Evolutionary conservation across 2,329 filamentous ascomycete genomes (phyloP).

Genomic region (Graphiopsis chlorocephala): DNA sequence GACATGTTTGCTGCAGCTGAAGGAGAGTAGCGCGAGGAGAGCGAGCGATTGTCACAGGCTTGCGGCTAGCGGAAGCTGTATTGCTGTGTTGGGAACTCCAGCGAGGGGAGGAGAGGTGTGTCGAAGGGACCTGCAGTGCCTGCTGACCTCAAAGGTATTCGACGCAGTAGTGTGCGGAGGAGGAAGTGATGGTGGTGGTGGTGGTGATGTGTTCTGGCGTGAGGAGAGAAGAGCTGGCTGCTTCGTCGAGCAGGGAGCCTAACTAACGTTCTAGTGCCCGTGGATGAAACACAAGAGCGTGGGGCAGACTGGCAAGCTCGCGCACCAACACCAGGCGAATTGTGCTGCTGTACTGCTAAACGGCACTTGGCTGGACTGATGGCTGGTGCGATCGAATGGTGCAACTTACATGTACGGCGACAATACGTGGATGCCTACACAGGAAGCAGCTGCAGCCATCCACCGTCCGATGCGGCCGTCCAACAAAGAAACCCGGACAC

Average conservation of each 20-base stretch:
- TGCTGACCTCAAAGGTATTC: constrained; percentile 77
- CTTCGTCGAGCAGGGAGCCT: not conserved
- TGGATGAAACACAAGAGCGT: not conserved
- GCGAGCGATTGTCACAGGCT: constrained; percentile 4
- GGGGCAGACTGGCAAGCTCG: not conserved
- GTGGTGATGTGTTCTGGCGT: not conserved
- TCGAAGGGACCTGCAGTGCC: constrained; percentile 71
- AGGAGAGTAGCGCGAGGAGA: not conserved
- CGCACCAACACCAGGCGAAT: not conserved
- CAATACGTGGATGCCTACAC: not conserved
- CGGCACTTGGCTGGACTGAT: not conserved
- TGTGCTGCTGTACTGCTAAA: not conserved
- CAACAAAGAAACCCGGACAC: not conserved
- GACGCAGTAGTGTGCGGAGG: constrained; percentile 19
- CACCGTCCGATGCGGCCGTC: not conserved
- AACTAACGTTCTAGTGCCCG: not conserved
- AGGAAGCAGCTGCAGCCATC: not conserved
- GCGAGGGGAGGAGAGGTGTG: constrained; percentile 19
- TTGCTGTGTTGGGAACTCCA: not conserved
- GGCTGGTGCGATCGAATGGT: not conserved
- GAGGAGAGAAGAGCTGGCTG: not conserved
- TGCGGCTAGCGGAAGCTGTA: constrained; percentile 4
- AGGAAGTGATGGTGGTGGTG: not conserved
- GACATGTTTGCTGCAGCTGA: constrained; percentile 40
- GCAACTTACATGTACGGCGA: not conserved